Evolutionary conservation across 768 basidiomycete genomes (phyloP).

Genomic region (Termitomyces titanicus): DNA sequence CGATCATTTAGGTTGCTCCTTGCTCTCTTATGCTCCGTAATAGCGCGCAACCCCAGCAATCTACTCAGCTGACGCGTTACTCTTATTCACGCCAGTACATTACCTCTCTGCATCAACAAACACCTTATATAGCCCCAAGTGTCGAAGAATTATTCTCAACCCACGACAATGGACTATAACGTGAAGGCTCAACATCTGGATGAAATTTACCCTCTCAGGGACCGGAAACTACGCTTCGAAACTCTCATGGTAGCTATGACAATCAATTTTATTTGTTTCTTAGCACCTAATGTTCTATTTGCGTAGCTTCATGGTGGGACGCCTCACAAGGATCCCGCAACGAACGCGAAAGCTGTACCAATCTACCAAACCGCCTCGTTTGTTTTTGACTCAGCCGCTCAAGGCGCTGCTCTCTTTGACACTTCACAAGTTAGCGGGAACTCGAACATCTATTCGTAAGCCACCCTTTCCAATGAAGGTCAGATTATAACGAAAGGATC

Average conservation of each 20-base stretch:
- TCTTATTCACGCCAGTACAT: neutral
- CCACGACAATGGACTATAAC: slow-evolving; percentile 10
- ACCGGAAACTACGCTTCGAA: slow-evolving; percentile 49
- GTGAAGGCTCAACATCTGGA: slow-evolving; percentile 2
- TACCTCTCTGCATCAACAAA: neutral
- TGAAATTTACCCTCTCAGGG: slow-evolving; percentile 21
- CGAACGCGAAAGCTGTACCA: slow-evolving; percentile 59
- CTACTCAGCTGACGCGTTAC: neutral
- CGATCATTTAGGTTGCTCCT: neutral
- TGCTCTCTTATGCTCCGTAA: neutral
- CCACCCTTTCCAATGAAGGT: neutral
- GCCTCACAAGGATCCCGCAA: slow-evolving; percentile 45
- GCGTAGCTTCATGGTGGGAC: slow-evolving; percentile 58
- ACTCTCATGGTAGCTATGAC: slow-evolving; percentile 25
- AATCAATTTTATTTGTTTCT: neutral
- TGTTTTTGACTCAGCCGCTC: slow-evolving; percentile 47
- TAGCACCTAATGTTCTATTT: neutral
- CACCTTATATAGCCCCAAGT: neutral
- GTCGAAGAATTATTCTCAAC: neutral
- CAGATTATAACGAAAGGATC: neutral
- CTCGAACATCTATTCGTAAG: slow-evolving; percentile 3
- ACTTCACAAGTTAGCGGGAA: slow-evolving; percentile 2
- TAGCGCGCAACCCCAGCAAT: neutral
- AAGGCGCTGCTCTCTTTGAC: slow-evolving; percentile 28
- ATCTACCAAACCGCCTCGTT: slow-evolving; percentile 58